Evolutionary conservation across 495 filamentous ascomycete genomes (phyloP).

Genomic region (Penicillium cosmopolitanum): DNA sequence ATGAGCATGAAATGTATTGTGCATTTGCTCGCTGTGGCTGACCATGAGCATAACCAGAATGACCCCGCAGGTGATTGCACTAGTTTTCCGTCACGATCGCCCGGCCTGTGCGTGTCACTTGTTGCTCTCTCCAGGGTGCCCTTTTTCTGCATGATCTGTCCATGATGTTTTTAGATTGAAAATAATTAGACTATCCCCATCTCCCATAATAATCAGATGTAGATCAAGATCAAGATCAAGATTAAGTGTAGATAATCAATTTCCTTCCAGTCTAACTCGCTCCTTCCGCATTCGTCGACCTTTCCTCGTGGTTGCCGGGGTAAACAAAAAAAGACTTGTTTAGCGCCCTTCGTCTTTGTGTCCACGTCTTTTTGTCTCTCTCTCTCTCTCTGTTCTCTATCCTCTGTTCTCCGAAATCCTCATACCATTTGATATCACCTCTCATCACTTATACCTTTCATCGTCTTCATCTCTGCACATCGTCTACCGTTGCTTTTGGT

Average conservation of each 20-base stretch:
- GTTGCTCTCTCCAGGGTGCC: not conserved
- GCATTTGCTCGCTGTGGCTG: not conserved
- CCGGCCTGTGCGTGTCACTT: constrained; percentile 4
- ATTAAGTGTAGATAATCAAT: not conserved
- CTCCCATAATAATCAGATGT: too few species aligned
- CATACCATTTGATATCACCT: not conserved
- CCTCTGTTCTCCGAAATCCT: constrained; percentile 2
- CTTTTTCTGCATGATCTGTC: too few species aligned
- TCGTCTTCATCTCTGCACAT: not conserved
- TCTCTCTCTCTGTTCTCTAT: constrained; percentile 5
- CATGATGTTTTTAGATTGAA: too few species aligned
- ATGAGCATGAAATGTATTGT: too few species aligned
- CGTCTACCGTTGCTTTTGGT: constrained; percentile 15
- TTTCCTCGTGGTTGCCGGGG: constrained; percentile 5
- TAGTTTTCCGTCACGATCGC: constrained; percentile 1
- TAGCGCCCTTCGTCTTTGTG: constrained; percentile 2
- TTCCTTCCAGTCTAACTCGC: not conserved
- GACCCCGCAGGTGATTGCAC: constrained; percentile 18
- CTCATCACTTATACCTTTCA: not conserved
- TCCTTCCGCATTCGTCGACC: not conserved
- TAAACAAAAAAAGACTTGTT: constrained; percentile 18
- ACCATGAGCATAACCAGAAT: not conserved
- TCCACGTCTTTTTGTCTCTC: constrained; percentile 6
- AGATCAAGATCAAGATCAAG: not conserved
- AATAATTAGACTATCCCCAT: not conserved